Conservation (phyloP, 805 yeast genomes). For the Metschnikowia bowlesiae region DNA sequence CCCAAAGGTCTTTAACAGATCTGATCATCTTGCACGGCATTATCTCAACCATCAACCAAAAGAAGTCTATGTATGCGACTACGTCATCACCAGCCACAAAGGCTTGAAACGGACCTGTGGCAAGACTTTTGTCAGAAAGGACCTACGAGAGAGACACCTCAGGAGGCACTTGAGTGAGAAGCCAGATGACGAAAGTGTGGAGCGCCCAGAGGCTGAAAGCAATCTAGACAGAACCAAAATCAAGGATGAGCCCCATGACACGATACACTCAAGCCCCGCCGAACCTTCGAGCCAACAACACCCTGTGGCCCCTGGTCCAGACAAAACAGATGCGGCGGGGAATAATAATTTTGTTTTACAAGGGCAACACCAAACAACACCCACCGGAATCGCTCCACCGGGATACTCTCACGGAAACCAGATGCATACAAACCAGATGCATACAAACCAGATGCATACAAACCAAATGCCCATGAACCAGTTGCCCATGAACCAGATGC, state of each 20-base stretch:
- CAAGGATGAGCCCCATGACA: neutral
- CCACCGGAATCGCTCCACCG: neutral
- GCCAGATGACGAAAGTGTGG: constrained; percentile 2
- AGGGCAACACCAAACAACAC: neutral
- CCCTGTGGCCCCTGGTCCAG: neutral
- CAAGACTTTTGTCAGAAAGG: constrained; percentile 61
- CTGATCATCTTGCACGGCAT: constrained; percentile 64
- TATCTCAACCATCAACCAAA: constrained; percentile 54
- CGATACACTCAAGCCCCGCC: neutral
- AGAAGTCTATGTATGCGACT: constrained; percentile 56
- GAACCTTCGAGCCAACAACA: neutral
- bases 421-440: neutral
- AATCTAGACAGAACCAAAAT: neutral
- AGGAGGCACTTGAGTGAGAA: constrained; percentile 14
- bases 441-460: neutral
- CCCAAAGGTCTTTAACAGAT: constrained; percentile 51
- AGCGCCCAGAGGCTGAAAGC: neutral
- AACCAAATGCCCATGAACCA: neutral
- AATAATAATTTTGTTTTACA: neutral
- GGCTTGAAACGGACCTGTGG: constrained; percentile 44
- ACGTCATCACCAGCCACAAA: constrained; percentile 35
- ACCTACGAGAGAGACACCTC: constrained; percentile 42
- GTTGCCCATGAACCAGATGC: neutral
- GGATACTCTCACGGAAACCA: neutral
- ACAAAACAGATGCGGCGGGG: neutral